Evolutionary conservation across 805 yeast genomes (phyloP).

Genomic region (Myxozyma neotropica): DNA sequence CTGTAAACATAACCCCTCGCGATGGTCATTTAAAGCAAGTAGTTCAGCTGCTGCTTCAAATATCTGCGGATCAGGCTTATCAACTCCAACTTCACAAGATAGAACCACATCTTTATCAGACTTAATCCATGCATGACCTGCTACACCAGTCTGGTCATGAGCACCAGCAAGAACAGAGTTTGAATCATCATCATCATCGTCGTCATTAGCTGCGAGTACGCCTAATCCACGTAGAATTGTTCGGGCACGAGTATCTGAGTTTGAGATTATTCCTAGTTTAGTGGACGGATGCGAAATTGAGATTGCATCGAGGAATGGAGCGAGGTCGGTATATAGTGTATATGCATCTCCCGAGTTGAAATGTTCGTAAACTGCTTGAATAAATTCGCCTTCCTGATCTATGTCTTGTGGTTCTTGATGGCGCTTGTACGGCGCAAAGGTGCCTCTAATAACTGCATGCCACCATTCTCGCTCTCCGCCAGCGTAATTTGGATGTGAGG

Average conservation of each 20-base stretch:
- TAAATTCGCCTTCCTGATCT: constrained; percentile 4
- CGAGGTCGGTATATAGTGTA: constrained; percentile 14
- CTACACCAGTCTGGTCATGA: too few relatives aligned
- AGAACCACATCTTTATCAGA: constrained; percentile 12
- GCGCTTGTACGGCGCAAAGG: constrained; percentile 13
- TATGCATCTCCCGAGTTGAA: constrained; percentile 26
- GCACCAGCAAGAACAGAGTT: too few relatives aligned
- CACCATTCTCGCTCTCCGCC: constrained; percentile 31
- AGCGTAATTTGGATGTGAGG: constrained; percentile 25
- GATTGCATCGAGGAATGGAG: constrained; percentile 15
- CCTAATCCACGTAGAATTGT: constrained; percentile 19
- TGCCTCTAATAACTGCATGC: constrained; percentile 18
- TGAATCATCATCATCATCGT: too few relatives aligned
- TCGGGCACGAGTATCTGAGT: constrained; percentile 24
- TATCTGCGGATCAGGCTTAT: constrained; percentile 27
- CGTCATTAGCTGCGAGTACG: background rate
- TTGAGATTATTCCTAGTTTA: constrained; percentile 21
- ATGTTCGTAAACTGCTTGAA: constrained; percentile 11
- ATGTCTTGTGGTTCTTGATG: background rate
- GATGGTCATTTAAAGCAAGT: background rate
- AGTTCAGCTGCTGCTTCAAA: constrained; percentile 18
- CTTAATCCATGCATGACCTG: constrained; percentile 8
- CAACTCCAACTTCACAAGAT: constrained; percentile 28
- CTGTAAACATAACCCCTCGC: too few relatives aligned
- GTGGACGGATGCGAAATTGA: background rate